phyloP scores from a whole-genome alignment of 441 rosid genomes.

The Erodium moschatum region DNA sequence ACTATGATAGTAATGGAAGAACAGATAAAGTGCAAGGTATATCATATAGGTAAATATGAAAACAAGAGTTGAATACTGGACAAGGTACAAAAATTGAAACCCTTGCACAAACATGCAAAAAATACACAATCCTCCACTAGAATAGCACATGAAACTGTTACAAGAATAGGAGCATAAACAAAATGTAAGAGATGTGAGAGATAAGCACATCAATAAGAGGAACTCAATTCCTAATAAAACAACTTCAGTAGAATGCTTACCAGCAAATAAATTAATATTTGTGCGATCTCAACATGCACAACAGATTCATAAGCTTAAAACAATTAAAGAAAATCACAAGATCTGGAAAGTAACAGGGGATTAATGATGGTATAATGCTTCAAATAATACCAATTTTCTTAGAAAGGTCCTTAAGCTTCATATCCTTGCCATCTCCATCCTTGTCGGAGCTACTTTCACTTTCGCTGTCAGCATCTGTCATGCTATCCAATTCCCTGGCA shows the following conservation, averaged over 20 bases:
- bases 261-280: neutral
- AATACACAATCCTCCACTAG: too few relatives aligned
- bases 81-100: too few relatives aligned
- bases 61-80: neutral
- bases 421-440: constrained; percentile 35
- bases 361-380: neutral
- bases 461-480: constrained; percentile 37
- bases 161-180: too few relatives aligned
- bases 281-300: neutral
- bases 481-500: constrained; percentile 52
- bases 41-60: neutral
- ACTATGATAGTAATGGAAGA: neutral
- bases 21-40: neutral
- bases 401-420: constrained; percentile 31
- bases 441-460: constrained; percentile 34
- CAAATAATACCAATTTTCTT: constrained; percentile 40
- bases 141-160: neutral
- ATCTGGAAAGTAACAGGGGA: neutral
- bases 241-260: neutral
- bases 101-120: too few relatives aligned
- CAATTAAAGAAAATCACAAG: neutral
- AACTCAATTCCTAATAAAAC: neutral
- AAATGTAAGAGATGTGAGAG: too few relatives aligned
- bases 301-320: neutral
- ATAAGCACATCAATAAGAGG: neutral